Evolutionary conservation across 768 basidiomycete species (phyloP), one percentile per base, ranked within the genome.

Genomic region (Boletus speciosus): DNA sequence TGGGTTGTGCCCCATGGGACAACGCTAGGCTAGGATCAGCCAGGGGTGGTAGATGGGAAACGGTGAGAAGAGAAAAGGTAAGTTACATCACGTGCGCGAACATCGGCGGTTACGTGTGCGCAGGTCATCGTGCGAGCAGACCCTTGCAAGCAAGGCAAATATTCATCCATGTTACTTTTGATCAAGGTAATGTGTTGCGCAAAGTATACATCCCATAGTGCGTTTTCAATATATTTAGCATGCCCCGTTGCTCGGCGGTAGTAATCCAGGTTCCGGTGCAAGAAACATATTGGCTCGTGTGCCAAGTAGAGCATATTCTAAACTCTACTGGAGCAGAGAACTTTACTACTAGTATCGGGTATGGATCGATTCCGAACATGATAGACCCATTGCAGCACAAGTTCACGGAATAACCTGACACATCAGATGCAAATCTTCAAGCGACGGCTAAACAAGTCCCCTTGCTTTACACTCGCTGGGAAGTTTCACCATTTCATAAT

Each of bases 341-440:
- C 9, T 83, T 79, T 59, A 78, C 77, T 1, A 27, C 25, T 25
- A 23, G 23, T 25, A 49, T 84, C 15, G 71, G 70, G 70, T 16
- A 29, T 84, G 82, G 83, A 80, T 84, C 47, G 82, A 84, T 60
- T 80, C 71, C 56, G 69, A 60, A 0, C 82, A 83, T 59, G 59
- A 73, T 43, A 34, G 15, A 31, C 4, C 37, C 19, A 12, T 21
- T 46, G 25, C 46, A 35, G 25, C 27, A 32, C 29, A 10, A 38
- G 16, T 34, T 25, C 19, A 40, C 25, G 8, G 16, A 37, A 27
- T 15, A 10, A 48, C 7, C 8, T 27, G 32, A 34, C 10, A 19
- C 9, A 6, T 25, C 10, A 42, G 35, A 51, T 23, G n/a, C 9
- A 21, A n/a, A 25, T n/a, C 21, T 19, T 21, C 19, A 19, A 6